These are phyloP conservation scores for Microcera coccophila DNA, from an alignment of 2,329 filamentous ascomycete species.

Conservation along the genomic window DNA sequence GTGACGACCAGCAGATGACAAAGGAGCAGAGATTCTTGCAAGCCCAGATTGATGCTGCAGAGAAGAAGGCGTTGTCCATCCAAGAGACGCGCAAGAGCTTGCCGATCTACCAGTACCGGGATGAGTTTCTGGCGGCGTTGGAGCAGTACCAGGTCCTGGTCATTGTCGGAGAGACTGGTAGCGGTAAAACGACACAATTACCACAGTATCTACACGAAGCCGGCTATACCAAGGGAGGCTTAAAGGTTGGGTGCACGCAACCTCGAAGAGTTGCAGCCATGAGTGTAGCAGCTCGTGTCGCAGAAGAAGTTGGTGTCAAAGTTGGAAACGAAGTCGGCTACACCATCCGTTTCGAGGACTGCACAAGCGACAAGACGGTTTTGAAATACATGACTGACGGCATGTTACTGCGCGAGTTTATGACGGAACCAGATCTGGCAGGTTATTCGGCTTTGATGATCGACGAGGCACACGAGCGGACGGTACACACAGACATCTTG, in stretches of 20 bases:
- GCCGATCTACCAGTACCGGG: slow-evolving; percentile 83
- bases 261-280: slow-evolving; percentile 94
- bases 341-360: slow-evolving; percentile 90
- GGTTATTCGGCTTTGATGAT: slow-evolving; percentile 90
- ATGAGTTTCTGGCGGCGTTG: slow-evolving; percentile 83
- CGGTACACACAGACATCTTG: slow-evolving; percentile 84
- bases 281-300: slow-evolving; percentile 94
- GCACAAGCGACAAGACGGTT: slow-evolving; percentile 83
- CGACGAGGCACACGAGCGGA: slow-evolving; percentile 94
- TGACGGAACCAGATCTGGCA: slow-evolving; percentile 80
- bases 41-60: slow-evolving; percentile 80
- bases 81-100: slow-evolving; percentile 87
- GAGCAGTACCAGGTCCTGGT: slow-evolving; percentile 82
- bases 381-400: slow-evolving; percentile 98
- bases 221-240: slow-evolving; percentile 76
- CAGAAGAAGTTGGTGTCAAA: slow-evolving; percentile 87
- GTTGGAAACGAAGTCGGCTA: slow-evolving; percentile 92
- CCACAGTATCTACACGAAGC: slow-evolving; percentile 92
- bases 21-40: slow-evolving; percentile 76
- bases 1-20: slow-evolving; percentile 66
- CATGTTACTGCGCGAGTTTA: slow-evolving; percentile 84
- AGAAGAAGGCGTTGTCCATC: slow-evolving; percentile 82
- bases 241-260: slow-evolving; percentile 90
- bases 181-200: slow-evolving; percentile 92
- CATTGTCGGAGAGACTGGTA: slow-evolving; percentile 91